Evolutionary conservation across 768 basidiomycete genomes (phyloP), one percentile per base, ranked within the genome.

Genomic region (Strobilomyces echinocephalus): DNA sequence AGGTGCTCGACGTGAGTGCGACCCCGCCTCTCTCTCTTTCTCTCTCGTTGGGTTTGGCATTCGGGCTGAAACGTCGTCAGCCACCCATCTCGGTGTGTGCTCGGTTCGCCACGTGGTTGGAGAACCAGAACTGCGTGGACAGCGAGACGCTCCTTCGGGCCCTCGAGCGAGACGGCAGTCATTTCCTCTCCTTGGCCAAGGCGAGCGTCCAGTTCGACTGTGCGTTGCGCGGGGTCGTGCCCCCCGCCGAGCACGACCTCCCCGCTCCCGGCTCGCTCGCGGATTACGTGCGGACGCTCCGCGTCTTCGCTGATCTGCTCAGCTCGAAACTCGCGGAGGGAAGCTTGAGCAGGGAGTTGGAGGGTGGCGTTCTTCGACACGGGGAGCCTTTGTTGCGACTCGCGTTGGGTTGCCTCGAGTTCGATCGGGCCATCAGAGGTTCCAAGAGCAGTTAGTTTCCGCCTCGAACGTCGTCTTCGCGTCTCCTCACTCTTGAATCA

Each of bases 101-200:
- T 5, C 55, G 18, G 1, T 66, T 63, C 38, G 61, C 56, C 0
- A 43, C 51, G 31, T 66, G 63, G 58, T 16, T 66, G 1, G 61
- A 63, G 30, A 51, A 8, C 5, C 55, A 63, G 5, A 50, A 0
- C 0, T 55, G n/a, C 44, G 52, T 55, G 44, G 26, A 48, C 0
- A 46, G 35, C 11, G 55, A 38, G 0, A 14, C 10, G 18, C 36
- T 66, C 2, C 7, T 46, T 6, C 28, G 38, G 5, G 61, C 67
- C 9, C n/a, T 69, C 48, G 64, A 66, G 36, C 64, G 65, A 0
- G 65, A 66, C 10, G 64, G 59, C 0, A 21, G 31, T 1, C 33
- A 31, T 9, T 46, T 67, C 18, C 53, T 69, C 24, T 43, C 48
- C 24, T 14, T 66, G 24, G 67, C 62, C 11, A 54, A 21, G 8